phyloP scores from a whole-genome alignment of 208 protist genomes.

The Polymyxa betae region DNA sequence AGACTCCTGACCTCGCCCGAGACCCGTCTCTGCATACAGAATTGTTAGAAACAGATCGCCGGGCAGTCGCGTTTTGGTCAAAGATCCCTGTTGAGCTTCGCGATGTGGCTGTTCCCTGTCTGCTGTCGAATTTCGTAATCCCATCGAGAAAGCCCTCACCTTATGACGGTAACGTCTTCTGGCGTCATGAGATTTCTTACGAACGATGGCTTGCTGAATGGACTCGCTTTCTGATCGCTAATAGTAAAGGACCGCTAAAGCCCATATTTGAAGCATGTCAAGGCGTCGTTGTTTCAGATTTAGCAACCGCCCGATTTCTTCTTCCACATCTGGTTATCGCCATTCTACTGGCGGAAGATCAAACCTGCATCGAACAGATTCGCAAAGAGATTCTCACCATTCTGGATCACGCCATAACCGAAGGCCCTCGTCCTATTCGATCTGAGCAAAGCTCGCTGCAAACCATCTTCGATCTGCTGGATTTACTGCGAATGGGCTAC shows the following conservation, averaged over 20 bases:
- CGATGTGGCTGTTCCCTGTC: neutral
- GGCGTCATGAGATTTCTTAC: neutral
- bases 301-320: constrained; percentile 5
- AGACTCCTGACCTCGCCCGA: neutral
- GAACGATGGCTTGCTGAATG: constrained; percentile 23
- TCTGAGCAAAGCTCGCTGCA: neutral
- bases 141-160: neutral
- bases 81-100: neutral
- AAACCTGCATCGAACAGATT: neutral
- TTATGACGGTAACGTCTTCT: neutral
- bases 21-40: neutral
- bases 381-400: neutral
- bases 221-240: neutral
- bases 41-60: neutral
- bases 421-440: neutral
- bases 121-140: neutral
- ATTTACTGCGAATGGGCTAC: neutral
- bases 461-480: constrained; percentile 34
- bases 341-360: neutral
- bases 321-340: constrained; percentile 30
- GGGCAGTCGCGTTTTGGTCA: neutral
- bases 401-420: neutral
- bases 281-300: constrained; percentile 30
- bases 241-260: neutral
- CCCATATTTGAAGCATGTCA: neutral